These are phyloP conservation scores for Zopfochytrium polystomum DNA, from an alignment of 371 early-diverging fungal genomes.

Conservation along the genomic window DNA sequence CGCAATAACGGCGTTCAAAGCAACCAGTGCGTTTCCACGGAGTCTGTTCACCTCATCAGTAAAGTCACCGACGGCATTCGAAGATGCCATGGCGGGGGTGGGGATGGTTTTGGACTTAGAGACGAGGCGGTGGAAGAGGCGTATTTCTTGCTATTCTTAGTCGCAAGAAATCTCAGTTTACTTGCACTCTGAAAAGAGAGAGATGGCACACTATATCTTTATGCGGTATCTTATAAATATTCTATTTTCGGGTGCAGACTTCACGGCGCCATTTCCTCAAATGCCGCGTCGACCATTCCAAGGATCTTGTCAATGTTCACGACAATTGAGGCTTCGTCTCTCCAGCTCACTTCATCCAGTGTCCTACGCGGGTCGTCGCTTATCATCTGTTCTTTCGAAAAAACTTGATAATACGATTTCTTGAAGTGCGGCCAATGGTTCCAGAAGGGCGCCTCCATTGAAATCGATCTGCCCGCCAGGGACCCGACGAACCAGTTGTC, in stretches of 20 bases:
- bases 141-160: no score
- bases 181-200: no score
- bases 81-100: no score
- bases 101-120: no score
- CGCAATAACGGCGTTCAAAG: neutral
- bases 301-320: slow-evolving; percentile 19
- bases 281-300: slow-evolving; percentile 20
- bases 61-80: no score
- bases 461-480: slow-evolving; percentile 14
- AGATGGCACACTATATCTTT: no score
- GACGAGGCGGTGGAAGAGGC: no score
- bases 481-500: slow-evolving; percentile 21
- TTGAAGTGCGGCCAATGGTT: slow-evolving; percentile 34
- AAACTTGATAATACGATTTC: slow-evolving; percentile 36
- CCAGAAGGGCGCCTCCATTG: slow-evolving; percentile 42
- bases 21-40: neutral
- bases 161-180: no score
- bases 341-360: slow-evolving; percentile 22
- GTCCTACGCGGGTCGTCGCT: slow-evolving; percentile 22
- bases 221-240: no score
- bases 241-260: no score
- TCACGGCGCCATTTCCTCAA: slow-evolving; percentile 28
- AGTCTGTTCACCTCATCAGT: neutral
- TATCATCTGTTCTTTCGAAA: slow-evolving; percentile 10
- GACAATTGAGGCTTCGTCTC: slow-evolving; percentile 20